phyloP scores from a whole-genome alignment of 1,284 basidiomycete genomes.

The Peniophora sp. region DNA sequence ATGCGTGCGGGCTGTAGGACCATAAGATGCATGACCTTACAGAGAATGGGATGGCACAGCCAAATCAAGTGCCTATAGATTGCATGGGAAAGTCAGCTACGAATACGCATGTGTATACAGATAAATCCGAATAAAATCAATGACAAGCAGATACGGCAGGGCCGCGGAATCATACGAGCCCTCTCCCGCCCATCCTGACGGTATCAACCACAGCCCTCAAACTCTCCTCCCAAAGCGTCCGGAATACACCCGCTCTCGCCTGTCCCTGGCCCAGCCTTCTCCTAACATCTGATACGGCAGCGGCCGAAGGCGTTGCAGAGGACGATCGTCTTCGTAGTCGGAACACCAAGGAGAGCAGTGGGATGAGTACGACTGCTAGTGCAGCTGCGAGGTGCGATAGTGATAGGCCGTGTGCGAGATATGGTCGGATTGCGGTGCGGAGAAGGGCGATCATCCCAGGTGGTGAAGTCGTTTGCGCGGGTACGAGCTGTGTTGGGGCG shows the following conservation, averaged over 20 bases:
- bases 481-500: conserved; percentile 2
- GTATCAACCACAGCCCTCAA: conserved; percentile 55
- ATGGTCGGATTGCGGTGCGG: conserved; percentile 20
- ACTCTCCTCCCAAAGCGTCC: conserved; percentile 46
- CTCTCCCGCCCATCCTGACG: conserved; percentile 68
- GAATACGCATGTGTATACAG: no score
- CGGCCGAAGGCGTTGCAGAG: conserved; percentile 13
- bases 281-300: conserved; percentile 50
- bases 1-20: no score
- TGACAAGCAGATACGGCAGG: no score
- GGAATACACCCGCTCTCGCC: conserved; percentile 29
- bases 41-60: no score
- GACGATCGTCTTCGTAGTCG: conserved; percentile 33
- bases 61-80: no score
- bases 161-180: conserved; percentile 63
- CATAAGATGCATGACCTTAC: no score
- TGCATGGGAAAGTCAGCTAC: no score
- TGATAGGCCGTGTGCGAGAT: conserved; percentile 11
- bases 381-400: conserved; percentile 37
- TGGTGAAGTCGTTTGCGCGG: conserved; percentile 8
- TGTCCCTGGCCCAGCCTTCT: conserved; percentile 36
- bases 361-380: conserved; percentile 52
- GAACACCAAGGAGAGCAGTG: conserved; percentile 50
- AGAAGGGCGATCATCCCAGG: conserved; percentile 11
- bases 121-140: neutral